Base-by-base conservation (phyloP, 176 grass and related monocot genomes). In the Zoysia japonica region DNA sequence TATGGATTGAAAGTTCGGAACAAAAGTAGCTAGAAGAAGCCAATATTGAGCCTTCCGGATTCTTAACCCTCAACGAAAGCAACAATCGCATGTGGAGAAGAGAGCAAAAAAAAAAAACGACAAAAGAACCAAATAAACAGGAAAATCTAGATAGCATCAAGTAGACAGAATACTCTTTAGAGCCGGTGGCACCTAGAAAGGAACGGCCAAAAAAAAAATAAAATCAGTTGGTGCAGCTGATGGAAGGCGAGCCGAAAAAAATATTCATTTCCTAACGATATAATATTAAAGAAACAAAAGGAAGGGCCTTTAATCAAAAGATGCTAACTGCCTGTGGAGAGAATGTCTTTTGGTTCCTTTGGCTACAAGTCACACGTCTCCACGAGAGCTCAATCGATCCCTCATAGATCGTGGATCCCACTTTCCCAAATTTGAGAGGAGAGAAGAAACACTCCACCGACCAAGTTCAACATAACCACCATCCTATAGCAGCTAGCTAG, bases 291-390 rank as follows among this genome's bases (percentile, higher is more conserved):
- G 28, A 28, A 28, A 28, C 28, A 28, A 28, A 28, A 28, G 28
- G 28, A 28, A 28, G 28, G 28, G 28, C 28, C 28, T 28, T 28
- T 28, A 28, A 28, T 84, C 71, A 87, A 87, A 90, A 84, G 89
- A 91, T 91, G 80, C 70, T 84, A 80, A 84, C 84, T 73, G 74
- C 80, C 76, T 37, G 42, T 79, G 65, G 68, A 83, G 84, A 70
- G 88, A 90, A 90, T 90, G 88, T 90, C 70, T 83, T 82, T 83
- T 66, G 63, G 64, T 90, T 86, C 79, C 88, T 90, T 90, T 83
- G 76, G 70, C 70, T 78, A 87, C 62, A 83, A 80, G 83, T 82
- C 82, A 86, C 79, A 65, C 64, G 80, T 87, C 70, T 87, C 79
- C 61, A 56, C 65, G 16, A 80, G 28, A 28, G 75, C 77, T 79